Base-by-base conservation (phyloP, 345 rosid species). In the Bruguiera parviflora region DNA sequence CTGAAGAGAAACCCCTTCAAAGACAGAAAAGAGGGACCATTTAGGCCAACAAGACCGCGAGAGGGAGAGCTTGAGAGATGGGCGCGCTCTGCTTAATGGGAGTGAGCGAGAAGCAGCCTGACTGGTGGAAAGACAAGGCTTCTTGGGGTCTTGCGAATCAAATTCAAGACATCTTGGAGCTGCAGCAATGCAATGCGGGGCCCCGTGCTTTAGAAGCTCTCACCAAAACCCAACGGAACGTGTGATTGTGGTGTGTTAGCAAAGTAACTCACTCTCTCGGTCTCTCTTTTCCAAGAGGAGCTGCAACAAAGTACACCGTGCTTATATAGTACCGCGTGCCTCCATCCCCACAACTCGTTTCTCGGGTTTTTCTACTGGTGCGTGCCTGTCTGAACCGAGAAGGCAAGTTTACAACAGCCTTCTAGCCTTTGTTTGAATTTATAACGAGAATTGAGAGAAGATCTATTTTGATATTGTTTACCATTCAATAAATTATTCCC, bases 61-160 rank as follows among this genome's bases (percentile, higher is more conserved):
- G 47, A 39, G 15, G 11, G 47, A 24, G 8, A 55, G 28, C 58
- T 22, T 9, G 27, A 10, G 16, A 56, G 59, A 56, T 24, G 31
- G 25, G 7, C 16, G 6, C 10, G 59, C 18, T 21, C 31, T 1
- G 28, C 29, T 10, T 3, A 0, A 11, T 55, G 16, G 10, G 58
- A 22, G 31, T 16, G 43, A n/a, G 9, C 25, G 25, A 2, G 16
- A 18, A 35, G 28, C 5, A 16, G 56, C 57, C 56, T 51, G 81
- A 59, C 2, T 78, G 87, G 84, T 4, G 29, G 43, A 77, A 64
- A 69, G 85, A 82, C 73, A 75, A 84, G 83, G 73, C 15, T 39
- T 21, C 7, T 43, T 37, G 13, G 25, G 73, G 63, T 70, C 53
- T 58, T 31, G 67, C 3, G 33, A n/a, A 74, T 73, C 78, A 66